A percentile compares a stretch with the other conserved stretches of the same genome.
These are phyloP conservation scores for Scenedesmus sp. DNA, from an alignment of 163 green algal species.

Conservation along the genomic window DNA sequence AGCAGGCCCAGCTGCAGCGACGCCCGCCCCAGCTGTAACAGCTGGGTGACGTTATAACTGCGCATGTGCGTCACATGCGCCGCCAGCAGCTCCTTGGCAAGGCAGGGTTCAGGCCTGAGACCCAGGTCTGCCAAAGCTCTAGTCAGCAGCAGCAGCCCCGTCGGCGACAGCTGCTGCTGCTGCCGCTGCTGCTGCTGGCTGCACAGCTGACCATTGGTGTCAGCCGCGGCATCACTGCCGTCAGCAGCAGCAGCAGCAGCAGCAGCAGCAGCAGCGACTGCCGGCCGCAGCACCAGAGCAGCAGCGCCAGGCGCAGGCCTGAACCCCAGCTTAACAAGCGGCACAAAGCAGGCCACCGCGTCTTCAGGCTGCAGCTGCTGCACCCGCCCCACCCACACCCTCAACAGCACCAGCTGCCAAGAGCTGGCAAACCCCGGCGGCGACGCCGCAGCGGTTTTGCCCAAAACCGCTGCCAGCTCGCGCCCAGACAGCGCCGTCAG, in stretches of 20 bases:
- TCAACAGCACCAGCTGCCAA: constrained; percentile 19
- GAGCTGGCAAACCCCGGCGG: background rate
- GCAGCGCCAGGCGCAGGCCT: constrained; percentile 34
- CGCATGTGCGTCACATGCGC: background rate
- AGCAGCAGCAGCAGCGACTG: constrained; percentile 36
- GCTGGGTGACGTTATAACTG: constrained; percentile 23
- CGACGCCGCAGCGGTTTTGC: constrained; percentile 13
- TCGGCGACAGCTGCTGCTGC: constrained; percentile 24
- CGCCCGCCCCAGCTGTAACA: constrained; percentile 14
- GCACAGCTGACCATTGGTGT: background rate
- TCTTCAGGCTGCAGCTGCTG: constrained; percentile 25
- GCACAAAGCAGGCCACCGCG: constrained; percentile 16
- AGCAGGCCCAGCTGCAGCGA: constrained; percentile 8
- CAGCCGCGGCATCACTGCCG: background rate
- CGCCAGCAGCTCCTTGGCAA: constrained; percentile 1
- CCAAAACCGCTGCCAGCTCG: constrained; percentile 16
- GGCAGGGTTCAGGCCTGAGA: background rate
- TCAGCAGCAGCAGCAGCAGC: background rate
- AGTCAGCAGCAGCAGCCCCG: constrained; percentile 32
- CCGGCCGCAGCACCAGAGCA: constrained; percentile 36
- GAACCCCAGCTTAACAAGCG: constrained; percentile 41
- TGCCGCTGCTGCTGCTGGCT: constrained; percentile 18
- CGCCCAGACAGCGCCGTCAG: background rate
- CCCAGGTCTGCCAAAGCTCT: constrained; percentile 10
- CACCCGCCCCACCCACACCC: constrained; percentile 42